Conservation (phyloP, 805 yeast genomes). For the Nakazawaea pomicola region DNA sequence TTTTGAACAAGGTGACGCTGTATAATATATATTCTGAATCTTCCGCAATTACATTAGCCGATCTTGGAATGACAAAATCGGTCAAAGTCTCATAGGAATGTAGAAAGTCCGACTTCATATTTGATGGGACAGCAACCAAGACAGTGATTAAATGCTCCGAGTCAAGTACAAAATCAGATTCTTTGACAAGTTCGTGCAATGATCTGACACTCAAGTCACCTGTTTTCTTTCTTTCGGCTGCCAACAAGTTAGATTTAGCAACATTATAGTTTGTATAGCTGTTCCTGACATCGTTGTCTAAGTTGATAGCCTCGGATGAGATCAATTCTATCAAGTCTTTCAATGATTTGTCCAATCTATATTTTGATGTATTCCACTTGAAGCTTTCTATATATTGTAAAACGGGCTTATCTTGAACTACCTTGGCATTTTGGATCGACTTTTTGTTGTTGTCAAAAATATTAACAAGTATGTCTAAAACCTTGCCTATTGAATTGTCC, state of each 20-base stretch:
- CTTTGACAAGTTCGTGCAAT: conserved; percentile 80
- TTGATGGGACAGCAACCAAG: conserved; percentile 84
- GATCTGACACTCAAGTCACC: conserved; percentile 93
- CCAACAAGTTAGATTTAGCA: conserved; percentile 77
- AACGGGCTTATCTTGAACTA: conserved; percentile 42
- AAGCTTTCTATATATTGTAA: conserved; percentile 68
- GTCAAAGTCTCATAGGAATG: conserved; percentile 70
- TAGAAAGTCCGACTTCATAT: conserved; percentile 54
- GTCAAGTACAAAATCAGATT: conserved; percentile 75
- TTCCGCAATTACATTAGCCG: conserved; percentile 62
- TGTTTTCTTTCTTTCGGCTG: conserved; percentile 88
- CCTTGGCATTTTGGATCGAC: conserved; percentile 25
- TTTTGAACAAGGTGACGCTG: conserved; percentile 81
- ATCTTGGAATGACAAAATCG: conserved; percentile 86
- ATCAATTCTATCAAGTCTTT: conserved; percentile 67
- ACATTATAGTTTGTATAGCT: conserved; percentile 70
- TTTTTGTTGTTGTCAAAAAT: conserved; percentile 30
- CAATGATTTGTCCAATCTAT: conserved; percentile 78
- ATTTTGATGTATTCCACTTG: conserved; percentile 85
- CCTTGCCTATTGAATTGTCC: conserved; percentile 61
- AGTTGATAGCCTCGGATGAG: conserved; percentile 70
- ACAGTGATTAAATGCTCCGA: conserved; percentile 85
- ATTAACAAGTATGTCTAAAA: conserved; percentile 63
- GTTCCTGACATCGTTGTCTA: conserved; percentile 82
- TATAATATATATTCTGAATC: conserved; percentile 75